Evolutionary conservation across 1,284 basidiomycete genomes (phyloP), one percentile per base, ranked within the genome.

Genomic region (Pseudozyma pruni): DNA sequence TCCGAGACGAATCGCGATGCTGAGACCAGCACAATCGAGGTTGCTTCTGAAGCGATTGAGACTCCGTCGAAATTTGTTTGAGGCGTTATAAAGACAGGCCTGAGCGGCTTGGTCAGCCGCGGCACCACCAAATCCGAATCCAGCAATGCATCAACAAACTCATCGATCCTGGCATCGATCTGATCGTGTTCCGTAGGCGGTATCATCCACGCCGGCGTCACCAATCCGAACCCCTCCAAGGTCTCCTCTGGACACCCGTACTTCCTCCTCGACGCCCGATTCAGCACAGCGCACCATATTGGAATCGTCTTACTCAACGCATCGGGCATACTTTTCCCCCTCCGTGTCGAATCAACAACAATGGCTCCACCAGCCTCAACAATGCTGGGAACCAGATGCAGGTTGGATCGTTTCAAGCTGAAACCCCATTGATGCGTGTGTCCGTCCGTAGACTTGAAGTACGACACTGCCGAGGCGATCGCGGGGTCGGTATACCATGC

Each of bases 391-490:
- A 97, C 84, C 0, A 98, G 83, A 51, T 92, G 90, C 14, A 98
- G 84, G 80, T 98, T 98, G 0, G 92, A 89, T 14, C 95, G 75
- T 61, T 79, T 77, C 20, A 79, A 35, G 31, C 68, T 70, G 59
- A 69, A 73, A 13, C 43, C 43, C 71, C 84, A 76, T 49, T 84
- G 83, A 48, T 88, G 87, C 66, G 88, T 90, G 77, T 98, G 95
- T 0, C 95, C 95, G 76, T 98, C 95, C 0, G 94, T 97, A 0
- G 93, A 95, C 83, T 98, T 98, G 87, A 97, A 98, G 85, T 98
- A 98, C 13, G 90, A 91, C 5, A 74, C 74, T 0, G 86, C 84
- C 5, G 53, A 43, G 1, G 73, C 54, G 17, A 39, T 84, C 76
- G 31, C 82, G 5, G 93, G 91, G 71, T 91, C 87, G 8, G 90